Conservation (phyloP, 1,284 basidiomycete species). For the Irpex lacteus region DNA sequence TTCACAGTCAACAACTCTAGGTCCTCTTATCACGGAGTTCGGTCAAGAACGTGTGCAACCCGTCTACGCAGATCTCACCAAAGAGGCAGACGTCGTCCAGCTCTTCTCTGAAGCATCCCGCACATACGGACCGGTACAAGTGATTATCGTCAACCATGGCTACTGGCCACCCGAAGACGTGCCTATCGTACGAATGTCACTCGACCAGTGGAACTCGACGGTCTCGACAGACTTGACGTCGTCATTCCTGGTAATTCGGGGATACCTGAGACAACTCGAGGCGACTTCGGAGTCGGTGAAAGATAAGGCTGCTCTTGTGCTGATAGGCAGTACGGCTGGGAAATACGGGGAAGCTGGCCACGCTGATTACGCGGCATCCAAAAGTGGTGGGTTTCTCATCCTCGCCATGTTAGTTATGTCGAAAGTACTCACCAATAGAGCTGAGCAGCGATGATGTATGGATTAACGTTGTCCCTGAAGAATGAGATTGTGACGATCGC, state of each 20-base stretch:
- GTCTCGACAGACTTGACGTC: constrained; percentile 66
- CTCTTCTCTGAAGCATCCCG: constrained; percentile 20
- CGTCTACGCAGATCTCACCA: constrained; percentile 56
- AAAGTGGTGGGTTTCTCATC: constrained; percentile 43
- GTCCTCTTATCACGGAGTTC: constrained; percentile 39
- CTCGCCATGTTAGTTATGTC: not conserved
- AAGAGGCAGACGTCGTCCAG: constrained; percentile 33
- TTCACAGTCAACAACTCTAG: constrained; percentile 45
- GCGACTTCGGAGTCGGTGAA: constrained; percentile 37
- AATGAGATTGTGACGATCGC: constrained; percentile 81
- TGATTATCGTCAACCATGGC: constrained; percentile 66
- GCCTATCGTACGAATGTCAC: constrained; percentile 55
- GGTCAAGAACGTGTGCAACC: constrained; percentile 35
- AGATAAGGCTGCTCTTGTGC: constrained; percentile 55
- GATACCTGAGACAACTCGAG: constrained; percentile 53
- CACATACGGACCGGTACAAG: constrained; percentile 50
- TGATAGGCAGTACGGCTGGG: constrained; percentile 72
- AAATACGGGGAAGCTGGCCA: constrained; percentile 71
- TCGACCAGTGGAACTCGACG: constrained; percentile 65
- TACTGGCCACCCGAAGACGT: constrained; percentile 47
- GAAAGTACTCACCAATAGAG: not conserved
- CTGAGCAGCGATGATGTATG: constrained; percentile 66
- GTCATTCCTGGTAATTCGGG: constrained; percentile 63
- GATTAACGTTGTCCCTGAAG: constrained; percentile 65
- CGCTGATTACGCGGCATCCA: constrained; percentile 59